Base-by-base conservation (phyloP, 1,284 basidiomycete species). In the Leccinum griseonigrum region DNA sequence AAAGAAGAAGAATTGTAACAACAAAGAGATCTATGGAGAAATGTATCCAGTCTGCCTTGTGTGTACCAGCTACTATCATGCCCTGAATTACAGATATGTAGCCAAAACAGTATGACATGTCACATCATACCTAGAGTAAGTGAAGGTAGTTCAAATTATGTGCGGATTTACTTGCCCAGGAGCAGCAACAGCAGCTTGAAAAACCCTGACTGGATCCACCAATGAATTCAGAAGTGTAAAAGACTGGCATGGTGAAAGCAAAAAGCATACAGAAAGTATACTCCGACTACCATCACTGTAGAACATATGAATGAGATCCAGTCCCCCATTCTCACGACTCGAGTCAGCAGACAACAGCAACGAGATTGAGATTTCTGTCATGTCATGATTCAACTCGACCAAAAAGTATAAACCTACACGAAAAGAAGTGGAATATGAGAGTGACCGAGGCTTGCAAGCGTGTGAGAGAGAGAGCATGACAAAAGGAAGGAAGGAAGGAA, bases 341-440 rank as follows among this genome's bases (percentile, higher is more conserved):
- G 4, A 36, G 3, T 38, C 1, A 2, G 16, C 38, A 38, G 16
- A 16, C 1, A 4, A 38, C 36, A 36, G 36, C 13, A 13, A 14
- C 7, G 1, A 36, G 34, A 36, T 14, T 13, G 4, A 36, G 5
- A 36, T 36, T 14, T 36, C 0, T 13, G 13, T 36, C 34, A 13
- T 36, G 13, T 36, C 7, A 14, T 36, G 34, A 36, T 14, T 36
- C 13, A 13, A 36, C 34, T 36, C 5, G 40, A 74, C 74, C 31
- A 92, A 92, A 36, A 36, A 36, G 13, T 36, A 36, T 13, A 34
- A 6, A 36, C 13, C 34, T 36, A 13, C 34, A 34, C 8, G 1
- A 40, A n/a, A 7, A 36, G 22, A 40, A 40, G 2, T 40, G 38
- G n/a, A 8, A n/a, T 13, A 34, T 34, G 11, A 13, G 34, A 14